Base-by-base conservation (phyloP, 2,329 filamentous ascomycete genomes). In the Exutisphaerella laricina region DNA sequence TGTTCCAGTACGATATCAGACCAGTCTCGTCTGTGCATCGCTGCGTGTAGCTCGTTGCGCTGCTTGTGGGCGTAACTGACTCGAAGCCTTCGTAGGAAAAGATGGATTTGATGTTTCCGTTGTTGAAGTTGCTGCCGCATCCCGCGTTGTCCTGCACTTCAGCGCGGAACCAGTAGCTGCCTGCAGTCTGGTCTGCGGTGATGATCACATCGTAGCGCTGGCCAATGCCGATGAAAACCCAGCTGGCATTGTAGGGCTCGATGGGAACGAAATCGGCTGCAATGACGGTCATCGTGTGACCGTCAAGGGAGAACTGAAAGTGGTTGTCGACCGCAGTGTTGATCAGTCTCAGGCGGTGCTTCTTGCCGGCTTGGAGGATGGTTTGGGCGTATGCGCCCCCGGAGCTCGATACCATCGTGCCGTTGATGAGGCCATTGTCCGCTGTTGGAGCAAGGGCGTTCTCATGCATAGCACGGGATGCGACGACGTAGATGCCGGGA, bases 401-500 rank as follows among this genome's bases (percentile, higher is more conserved):
- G 39, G 60, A 54, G 61, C 58, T 28, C 45, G 62, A 48, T 51
- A 59, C 45, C 55, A 59, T 60, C 2, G 65, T 70, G 12, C 72
- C 71, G 21, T 66, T 62, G 16, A 61, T 57, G 14, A 70, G 63
- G 18, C 73, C 65, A 39, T 59, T 63, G 58, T 80, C 80, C 56
- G 81, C 77, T n/a, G 59, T 58, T 4, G 48, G 32, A 3, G 67
- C 67, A 10, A 58, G 45, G 4, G 58, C 60, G 17, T 50, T 51
- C 7, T 28, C 34, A 29, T 56, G 53, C 52, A 67, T 46, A 2
- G 60, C 50, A 54, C 62, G 35, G 54, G 53, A 33, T 57, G 56
- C 49, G 3, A 55, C 50, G 3, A 51, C 49, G 41, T 46, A 54
- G 14, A 58, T 52, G 14, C 54, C 55, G 16, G 46, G 51, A 41